These are phyloP conservation scores for Ceratocystis lukuohia DNA, from an alignment of 2,329 filamentous ascomycete species.

Conservation along the genomic window DNA sequence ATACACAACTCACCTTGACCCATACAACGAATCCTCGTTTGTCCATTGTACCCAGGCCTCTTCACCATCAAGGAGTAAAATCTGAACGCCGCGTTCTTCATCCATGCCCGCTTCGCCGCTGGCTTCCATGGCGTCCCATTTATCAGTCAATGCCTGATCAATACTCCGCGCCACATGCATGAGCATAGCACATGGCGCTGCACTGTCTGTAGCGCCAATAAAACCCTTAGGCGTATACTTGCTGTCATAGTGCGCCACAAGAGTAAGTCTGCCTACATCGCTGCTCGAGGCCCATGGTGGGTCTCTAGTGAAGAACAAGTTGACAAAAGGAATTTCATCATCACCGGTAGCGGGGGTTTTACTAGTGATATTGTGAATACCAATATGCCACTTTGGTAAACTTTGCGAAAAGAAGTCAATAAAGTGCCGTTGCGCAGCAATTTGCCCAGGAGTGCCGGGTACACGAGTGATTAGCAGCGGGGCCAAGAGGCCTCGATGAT, in stretches of 20 bases:
- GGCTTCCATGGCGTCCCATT: conserved; percentile 62
- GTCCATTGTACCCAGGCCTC: conserved; percentile 81
- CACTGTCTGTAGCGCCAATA: conserved; percentile 86
- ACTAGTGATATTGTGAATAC: conserved; percentile 81
- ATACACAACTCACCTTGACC: conserved; percentile 52
- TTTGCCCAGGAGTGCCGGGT: conserved; percentile 67
- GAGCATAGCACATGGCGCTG: conserved; percentile 85
- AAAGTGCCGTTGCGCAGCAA: conserved; percentile 65
- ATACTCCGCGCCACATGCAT: conserved; percentile 73
- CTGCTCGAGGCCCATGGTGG: conserved; percentile 67
- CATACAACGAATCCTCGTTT: conserved; percentile 72
- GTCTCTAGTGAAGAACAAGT: conserved; percentile 75
- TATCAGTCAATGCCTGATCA: conserved; percentile 63
- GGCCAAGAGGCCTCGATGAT: conserved; percentile 60
- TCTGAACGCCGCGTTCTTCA: conserved; percentile 71
- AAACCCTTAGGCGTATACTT: conserved; percentile 71
- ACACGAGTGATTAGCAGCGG: conserved; percentile 83
- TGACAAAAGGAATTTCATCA: conserved; percentile 65
- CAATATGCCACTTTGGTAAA: conserved; percentile 66
- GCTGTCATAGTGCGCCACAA: conserved; percentile 91
- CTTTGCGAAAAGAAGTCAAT: conserved; percentile 61
- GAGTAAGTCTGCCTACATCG: conserved; percentile 65
- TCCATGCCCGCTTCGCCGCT: conserved; percentile 48
- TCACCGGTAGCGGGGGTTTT: conserved; percentile 64
- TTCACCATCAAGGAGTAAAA: conserved; percentile 83